These are phyloP conservation scores for Salix viminalis DNA, from an alignment of 345 rosid species.

Conservation along the genomic window DNA sequence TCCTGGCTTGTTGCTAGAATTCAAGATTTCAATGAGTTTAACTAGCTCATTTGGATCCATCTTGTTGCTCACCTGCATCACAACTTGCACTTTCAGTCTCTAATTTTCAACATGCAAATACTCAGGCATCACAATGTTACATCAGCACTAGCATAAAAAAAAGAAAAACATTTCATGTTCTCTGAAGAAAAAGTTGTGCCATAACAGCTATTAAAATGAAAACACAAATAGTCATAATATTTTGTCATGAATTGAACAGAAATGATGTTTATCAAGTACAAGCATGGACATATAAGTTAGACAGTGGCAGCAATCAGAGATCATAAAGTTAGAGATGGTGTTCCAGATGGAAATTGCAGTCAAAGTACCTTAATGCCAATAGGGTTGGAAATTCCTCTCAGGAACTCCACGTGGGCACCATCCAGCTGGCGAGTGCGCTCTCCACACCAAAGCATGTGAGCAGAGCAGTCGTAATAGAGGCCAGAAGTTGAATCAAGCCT, in stretches of 20 bases:
- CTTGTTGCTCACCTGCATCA: conserved; percentile 27
- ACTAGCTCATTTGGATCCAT: conserved; percentile 30
- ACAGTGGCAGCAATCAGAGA: not conserved
- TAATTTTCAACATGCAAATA: not conserved
- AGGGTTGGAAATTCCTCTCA: conserved; percentile 29
- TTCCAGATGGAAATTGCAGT: not conserved
- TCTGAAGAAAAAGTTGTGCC: not conserved
- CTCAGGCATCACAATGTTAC: not conserved
- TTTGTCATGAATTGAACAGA: not conserved
- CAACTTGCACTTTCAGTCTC: not conserved
- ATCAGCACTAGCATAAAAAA: not conserved
- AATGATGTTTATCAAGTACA: not conserved
- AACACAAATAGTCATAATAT: not conserved
- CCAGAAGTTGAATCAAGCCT: conserved; percentile 31
- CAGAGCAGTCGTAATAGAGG: conserved; percentile 25
- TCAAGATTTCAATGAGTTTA: conserved; percentile 24
- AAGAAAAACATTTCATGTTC: not conserved
- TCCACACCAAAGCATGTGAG: conserved; percentile 32
- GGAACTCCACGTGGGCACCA: conserved; percentile 33
- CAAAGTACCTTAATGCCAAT: conserved; percentile 27
- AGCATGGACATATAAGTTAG: not conserved
- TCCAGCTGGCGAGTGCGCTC: conserved; percentile 31
- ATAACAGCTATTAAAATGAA: not conserved
- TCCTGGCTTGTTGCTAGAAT: conserved; percentile 25
- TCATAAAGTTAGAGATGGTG: not conserved